Base-by-base conservation (phyloP, 2,329 filamentous ascomycete genomes). In the Graphiopsis chlorocephala region DNA sequence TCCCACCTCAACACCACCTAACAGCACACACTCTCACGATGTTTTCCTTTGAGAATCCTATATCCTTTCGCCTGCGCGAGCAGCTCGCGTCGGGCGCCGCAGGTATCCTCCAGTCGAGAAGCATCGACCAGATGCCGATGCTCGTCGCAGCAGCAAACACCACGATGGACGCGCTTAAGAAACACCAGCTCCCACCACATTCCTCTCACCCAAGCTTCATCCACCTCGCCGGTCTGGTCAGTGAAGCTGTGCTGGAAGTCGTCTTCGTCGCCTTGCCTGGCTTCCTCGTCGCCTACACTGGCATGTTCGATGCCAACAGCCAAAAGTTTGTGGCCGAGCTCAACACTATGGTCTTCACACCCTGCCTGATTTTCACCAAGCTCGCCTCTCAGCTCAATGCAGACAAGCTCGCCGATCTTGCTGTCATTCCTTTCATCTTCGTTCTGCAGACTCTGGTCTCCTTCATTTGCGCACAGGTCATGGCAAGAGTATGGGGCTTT, bases 291-390 rank as follows among this genome's bases (percentile, higher is more conserved):
- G 95, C 95, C 14, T 84, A 90, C 45, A 84, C 92, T 72, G 95
- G 95, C 76, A 91, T 97, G 80, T 98, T 99, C 78, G 92, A 96
- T 78, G 92, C 92, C 68, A 93, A 97, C 60, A 91, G 93, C 77
- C 95, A 99, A 78, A 98, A 97, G 79, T 96, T 99, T 75, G 84
- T 97, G 59, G 94, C 95, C 62, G 97, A 99, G 75, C 84, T 99
- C 71, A 99, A 99, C 77, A 93, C 97, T 65, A 91, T 91, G 81
- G 84, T 99, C 48, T 99, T 99, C 79, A 99, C 95, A 31, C 95
- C 95, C 69, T 98, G 95, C 77, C 87, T 99, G 68, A 93, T 99
- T 78, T 99, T 98, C 78, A 97, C 92, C 17, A 99, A 99, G 79
- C 86, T 99, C 45, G 95, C 93, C 7, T 96, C 93, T 1, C 94